Conservation (phyloP, 2,329 filamentous ascomycete species). For the Gliomastix tumulicola region DNA sequence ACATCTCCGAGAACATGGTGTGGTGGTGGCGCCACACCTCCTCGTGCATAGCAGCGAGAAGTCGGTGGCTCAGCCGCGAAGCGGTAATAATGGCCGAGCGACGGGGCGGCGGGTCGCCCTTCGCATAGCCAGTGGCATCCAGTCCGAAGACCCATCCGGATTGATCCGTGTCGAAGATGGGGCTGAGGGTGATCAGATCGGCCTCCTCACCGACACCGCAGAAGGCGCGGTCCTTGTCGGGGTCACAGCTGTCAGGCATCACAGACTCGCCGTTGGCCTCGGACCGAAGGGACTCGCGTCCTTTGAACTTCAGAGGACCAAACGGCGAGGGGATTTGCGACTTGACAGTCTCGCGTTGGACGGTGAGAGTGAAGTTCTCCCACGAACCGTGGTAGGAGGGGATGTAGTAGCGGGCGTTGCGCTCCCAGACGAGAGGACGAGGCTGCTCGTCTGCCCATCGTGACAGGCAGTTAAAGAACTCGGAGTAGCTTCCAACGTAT, state of each 20-base stretch:
- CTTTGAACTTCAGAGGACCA: constrained; percentile 54
- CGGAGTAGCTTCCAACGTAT: constrained; percentile 60
- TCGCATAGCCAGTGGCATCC: constrained; percentile 62
- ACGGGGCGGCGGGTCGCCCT: constrained; percentile 51
- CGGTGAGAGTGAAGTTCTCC: constrained; percentile 63
- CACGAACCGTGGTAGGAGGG: constrained; percentile 62
- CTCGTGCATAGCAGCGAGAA: constrained; percentile 67
- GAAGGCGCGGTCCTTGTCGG: constrained; percentile 38
- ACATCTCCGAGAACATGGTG: constrained; percentile 77
- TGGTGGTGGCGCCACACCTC: constrained; percentile 61
- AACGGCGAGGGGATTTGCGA: constrained; percentile 52
- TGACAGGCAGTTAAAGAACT: constrained; percentile 62
- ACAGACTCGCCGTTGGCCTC: constrained; percentile 46
- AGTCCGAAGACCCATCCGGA: constrained; percentile 69
- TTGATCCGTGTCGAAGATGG: constrained; percentile 63
- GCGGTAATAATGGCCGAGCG: constrained; percentile 68
- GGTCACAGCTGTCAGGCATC: constrained; percentile 47
- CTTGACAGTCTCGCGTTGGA: constrained; percentile 51
- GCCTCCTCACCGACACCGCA: constrained; percentile 68
- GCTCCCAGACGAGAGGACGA: constrained; percentile 70
- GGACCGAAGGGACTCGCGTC: constrained; percentile 35
- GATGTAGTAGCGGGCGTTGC: constrained; percentile 70
- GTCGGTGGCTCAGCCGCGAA: constrained; percentile 57
- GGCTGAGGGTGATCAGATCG: constrained; percentile 72
- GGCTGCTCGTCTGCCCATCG: constrained; percentile 63